Evolutionary conservation across 1,139 yeast species (phyloP), one percentile per base, ranked within the genome.

Genomic region (Taphrina communis): DNA sequence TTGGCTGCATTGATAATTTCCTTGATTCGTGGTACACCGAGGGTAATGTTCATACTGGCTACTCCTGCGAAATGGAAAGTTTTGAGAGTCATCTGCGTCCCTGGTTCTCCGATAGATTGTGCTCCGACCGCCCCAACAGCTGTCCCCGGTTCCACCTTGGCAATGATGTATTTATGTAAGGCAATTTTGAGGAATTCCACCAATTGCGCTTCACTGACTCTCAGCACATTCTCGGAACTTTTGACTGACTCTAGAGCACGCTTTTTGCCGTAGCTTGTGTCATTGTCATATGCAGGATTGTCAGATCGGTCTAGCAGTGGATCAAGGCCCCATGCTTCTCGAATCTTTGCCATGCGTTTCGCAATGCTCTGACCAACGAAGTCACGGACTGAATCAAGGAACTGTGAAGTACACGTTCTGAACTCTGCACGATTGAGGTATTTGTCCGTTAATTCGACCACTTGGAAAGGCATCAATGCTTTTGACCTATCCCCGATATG

Each of bases 31-130:
- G 99, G 99, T 61, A 94, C 99, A 85, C 99, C 99, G 74, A 94
- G 85, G 0, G 99, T 94, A 74, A 94, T 97, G 82, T 94, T 94
- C 99, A 94, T 94, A 62, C 97, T 90, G 42, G 99, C 99, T 71
- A 94, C 99, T 83, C 99, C 99, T 75, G 99, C 99, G 83, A 94
- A 94, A 82, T 94, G 99, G 90, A 94, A 94, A 76, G 99, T 94
- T 80, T 94, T 94, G 80, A 94, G 84, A 9, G 99, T 94, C 99
- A 94, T 94, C 80, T 94, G 99, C 0, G 99, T 94, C 80, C 99
- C 99, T 11, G 99, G 99, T 77, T 94, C 99, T 81, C 99, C 99
- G 81, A 94, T 94, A 46, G 97, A 90, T 77, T 94, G 99, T 0
- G 99, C 99, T 73, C 99, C 99, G 80, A 94, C 93, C 17, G 99